Conservation (phyloP, 2,329 filamentous ascomycete species). For the Ascochyta viciae-villosae region DNA sequence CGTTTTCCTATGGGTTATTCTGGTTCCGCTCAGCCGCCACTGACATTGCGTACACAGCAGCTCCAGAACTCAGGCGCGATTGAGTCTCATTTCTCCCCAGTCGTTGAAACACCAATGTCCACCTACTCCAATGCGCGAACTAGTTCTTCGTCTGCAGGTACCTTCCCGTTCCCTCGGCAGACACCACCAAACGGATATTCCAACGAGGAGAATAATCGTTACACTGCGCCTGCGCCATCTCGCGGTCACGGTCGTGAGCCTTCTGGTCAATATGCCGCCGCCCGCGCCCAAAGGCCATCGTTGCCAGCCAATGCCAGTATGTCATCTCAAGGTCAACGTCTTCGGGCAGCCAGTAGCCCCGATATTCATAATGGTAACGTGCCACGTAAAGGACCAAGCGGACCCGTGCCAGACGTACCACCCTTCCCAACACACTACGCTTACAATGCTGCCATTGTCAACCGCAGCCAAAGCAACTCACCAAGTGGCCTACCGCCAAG, state of each 20-base stretch:
- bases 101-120: conserved; percentile 78
- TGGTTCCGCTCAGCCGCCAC: conserved; percentile 52
- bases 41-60: conserved; percentile 74
- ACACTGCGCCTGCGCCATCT: conserved; percentile 86
- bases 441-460: conserved; percentile 66
- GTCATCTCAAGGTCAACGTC: conserved; percentile 58
- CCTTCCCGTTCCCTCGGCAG: conserved; percentile 82
- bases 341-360: conserved; percentile 92
- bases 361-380: conserved; percentile 76
- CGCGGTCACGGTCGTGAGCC: conserved; percentile 76
- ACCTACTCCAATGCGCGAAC: conserved; percentile 63
- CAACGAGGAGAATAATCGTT: conserved; percentile 77
- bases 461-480: conserved; percentile 82
- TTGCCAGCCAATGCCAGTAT: conserved; percentile 70
- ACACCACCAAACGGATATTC: conserved; percentile 74
- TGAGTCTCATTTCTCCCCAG: conserved; percentile 93
- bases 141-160: conserved; percentile 73
- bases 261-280: conserved; percentile 71
- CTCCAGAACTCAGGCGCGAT: conserved; percentile 70
- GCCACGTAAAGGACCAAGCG: conserved; percentile 64
- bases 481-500: conserved; percentile 74
- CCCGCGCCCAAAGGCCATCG: conserved; percentile 77
- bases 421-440: conserved; percentile 65
- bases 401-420: conserved; percentile 53
- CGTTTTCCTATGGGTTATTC: conserved; percentile 71